Percentiles rank a stretch among this genome's conserved stretches.
These are phyloP conservation scores for Aphanomyces euteiches DNA, from an alignment of 352 stramenopile genomes.

Conservation along the genomic window DNA sequence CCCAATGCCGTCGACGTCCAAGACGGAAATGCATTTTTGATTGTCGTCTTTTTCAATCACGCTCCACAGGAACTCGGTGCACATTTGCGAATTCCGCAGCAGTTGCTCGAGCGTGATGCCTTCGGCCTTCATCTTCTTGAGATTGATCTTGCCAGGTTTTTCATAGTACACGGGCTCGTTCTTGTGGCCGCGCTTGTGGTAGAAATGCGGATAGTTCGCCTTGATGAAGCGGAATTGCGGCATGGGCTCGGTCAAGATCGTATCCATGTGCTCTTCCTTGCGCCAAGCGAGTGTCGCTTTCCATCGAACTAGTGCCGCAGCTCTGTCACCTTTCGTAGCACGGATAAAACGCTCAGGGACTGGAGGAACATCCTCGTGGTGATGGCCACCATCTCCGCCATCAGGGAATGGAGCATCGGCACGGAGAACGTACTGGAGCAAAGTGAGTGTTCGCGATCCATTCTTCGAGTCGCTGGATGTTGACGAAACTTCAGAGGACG, in stretches of 20 bases:
- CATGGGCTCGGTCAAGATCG: slow-evolving; percentile 59
- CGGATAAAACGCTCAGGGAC: slow-evolving; percentile 66
- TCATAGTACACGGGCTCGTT: slow-evolving; percentile 85
- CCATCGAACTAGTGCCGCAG: slow-evolving; percentile 61
- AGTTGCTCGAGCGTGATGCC: slow-evolving; percentile 72
- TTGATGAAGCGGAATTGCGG: slow-evolving; percentile 85
- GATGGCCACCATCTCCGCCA: slow-evolving; percentile 18
- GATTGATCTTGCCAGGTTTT: slow-evolving; percentile 80
- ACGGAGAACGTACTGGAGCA: slow-evolving; percentile 25
- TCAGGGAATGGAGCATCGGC: not conserved
- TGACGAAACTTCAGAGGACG: slow-evolving; percentile 1
- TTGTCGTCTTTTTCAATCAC: slow-evolving; percentile 82
- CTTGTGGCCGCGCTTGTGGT: slow-evolving; percentile 80
- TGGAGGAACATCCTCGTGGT: slow-evolving; percentile 34
- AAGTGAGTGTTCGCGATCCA: slow-evolving; percentile 35
- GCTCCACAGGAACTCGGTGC: slow-evolving; percentile 83
- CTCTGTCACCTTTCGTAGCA: slow-evolving; percentile 72
- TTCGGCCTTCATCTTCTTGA: slow-evolving; percentile 77
- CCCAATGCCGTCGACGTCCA: slow-evolving; percentile 81
- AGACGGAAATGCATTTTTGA: slow-evolving; percentile 77
- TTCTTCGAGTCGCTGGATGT: slow-evolving; percentile 9
- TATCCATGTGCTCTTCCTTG: slow-evolving; percentile 71
- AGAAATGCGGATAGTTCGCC: slow-evolving; percentile 88
- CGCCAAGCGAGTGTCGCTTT: slow-evolving; percentile 75
- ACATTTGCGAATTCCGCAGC: slow-evolving; percentile 83